Conservation (phyloP, 495 filamentous ascomycete genomes). For the Xylaria intraflava region DNA sequence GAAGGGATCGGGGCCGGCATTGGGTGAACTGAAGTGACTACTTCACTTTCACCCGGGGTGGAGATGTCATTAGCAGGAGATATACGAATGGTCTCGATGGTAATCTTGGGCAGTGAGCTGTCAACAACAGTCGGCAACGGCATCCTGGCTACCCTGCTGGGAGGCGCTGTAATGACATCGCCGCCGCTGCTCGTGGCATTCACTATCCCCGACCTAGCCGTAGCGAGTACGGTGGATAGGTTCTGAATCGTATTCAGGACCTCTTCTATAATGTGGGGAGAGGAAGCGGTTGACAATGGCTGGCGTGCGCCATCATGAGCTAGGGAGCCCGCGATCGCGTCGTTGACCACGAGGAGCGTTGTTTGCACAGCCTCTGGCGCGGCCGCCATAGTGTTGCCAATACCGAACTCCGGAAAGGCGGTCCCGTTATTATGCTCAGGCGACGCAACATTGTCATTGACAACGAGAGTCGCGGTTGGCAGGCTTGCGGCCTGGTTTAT, state of each 20-base stretch:
- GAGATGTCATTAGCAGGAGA: background rate
- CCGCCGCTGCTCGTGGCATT: background rate
- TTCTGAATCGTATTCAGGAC: no score
- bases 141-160: background rate
- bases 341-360: no score
- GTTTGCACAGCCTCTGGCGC: no score
- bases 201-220: background rate
- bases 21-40: background rate
- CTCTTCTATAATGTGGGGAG: no score
- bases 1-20: no score
- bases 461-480: background rate
- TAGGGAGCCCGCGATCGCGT: no score
- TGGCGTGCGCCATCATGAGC: no score
- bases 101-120: background rate
- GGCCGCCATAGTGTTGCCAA: no score
- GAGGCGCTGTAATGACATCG: background rate
- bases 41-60: background rate
- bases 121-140: background rate
- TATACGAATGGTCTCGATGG: background rate
- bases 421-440: no score
- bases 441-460: background rate
- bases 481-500: background rate
- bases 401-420: no score
- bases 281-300: no score
- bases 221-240: background rate